A percentile compares a stretch with the other conserved stretches of the same genome.
Conservation (phyloP, 2,329 filamentous ascomycete species). For the Epichloe glyceriae region DNA sequence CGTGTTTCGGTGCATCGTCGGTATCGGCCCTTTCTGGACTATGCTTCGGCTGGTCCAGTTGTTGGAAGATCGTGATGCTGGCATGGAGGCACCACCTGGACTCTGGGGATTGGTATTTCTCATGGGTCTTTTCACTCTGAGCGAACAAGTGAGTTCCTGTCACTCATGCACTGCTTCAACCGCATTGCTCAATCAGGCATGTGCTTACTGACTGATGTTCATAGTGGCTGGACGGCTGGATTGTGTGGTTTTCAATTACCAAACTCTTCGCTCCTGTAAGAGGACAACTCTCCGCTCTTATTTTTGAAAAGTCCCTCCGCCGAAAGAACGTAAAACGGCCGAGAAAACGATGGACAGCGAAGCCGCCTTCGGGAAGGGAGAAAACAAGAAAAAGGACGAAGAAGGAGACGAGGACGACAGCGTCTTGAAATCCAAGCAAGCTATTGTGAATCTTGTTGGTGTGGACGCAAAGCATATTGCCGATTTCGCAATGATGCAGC, state of each 20-base stretch:
- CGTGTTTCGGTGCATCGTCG: constrained; percentile 40
- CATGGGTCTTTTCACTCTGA: constrained; percentile 46
- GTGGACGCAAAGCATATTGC: constrained; percentile 59
- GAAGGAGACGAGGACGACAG: constrained; percentile 42
- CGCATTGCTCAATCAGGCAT: neutral
- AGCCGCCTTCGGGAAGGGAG: constrained; percentile 15
- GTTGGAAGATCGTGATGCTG: constrained; percentile 42
- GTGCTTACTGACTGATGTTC: constrained; percentile 4
- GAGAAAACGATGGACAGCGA: constrained; percentile 30
- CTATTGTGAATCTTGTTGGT: constrained; percentile 66
- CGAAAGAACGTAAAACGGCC: constrained; percentile 60
- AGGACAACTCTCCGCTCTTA: constrained; percentile 54
- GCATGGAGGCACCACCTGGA: constrained; percentile 32
- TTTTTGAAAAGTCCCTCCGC: constrained; percentile 66
- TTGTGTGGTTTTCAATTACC: constrained; percentile 54
- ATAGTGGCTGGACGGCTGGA: constrained; percentile 48
- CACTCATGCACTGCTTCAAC: neutral
- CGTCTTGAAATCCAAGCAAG: constrained; percentile 42
- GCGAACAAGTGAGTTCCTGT: constrained; percentile 26
- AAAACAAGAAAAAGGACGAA: constrained; percentile 26
- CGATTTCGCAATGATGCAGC: constrained; percentile 54
- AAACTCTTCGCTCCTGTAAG: constrained; percentile 53
- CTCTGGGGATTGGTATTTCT: constrained; percentile 57
- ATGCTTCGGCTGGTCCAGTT: constrained; percentile 52
- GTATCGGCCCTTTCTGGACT: constrained; percentile 57